These are phyloP conservation scores for Jacaranda copaia DNA, from an alignment of 257 asterid genomes.

Conservation along the genomic window DNA sequence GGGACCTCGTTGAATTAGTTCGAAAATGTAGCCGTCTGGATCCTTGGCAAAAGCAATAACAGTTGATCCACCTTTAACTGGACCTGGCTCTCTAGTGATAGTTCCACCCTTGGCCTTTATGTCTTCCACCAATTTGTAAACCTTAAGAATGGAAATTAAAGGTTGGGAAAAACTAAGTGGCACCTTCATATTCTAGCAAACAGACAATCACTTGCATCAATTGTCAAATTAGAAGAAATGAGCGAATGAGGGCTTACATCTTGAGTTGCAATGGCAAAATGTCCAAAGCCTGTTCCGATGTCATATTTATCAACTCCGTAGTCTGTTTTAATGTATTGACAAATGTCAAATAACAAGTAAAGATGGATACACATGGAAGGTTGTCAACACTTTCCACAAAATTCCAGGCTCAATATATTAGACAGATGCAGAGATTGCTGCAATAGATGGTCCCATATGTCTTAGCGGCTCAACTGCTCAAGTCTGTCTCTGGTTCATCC, in stretches of 20 bases:
- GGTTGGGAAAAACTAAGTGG: conserved; percentile 26
- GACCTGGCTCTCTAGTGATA: conserved; percentile 96
- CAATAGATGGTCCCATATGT: neutral
- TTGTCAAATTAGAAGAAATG: conserved; percentile 6
- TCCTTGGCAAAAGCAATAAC: conserved; percentile 97
- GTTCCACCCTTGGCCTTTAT: conserved; percentile 93
- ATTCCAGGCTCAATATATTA: neutral
- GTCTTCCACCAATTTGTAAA: conserved; percentile 84
- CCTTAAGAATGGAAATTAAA: conserved; percentile 50
- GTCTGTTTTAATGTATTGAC: conserved; percentile 55
- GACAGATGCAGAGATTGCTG: conserved; percentile 6
- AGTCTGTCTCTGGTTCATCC: neutral
- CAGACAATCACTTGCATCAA: conserved; percentile 7
- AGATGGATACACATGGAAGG: conserved; percentile 10
- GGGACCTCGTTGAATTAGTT: conserved; percentile 85
- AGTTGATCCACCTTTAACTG: conserved; percentile 91
- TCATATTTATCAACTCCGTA: conserved; percentile 93
- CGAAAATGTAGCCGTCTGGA: conserved; percentile 97
- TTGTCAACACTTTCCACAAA: neutral
- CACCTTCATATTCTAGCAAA: conserved; percentile 8
- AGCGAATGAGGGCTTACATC: conserved; percentile 65
- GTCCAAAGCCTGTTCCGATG: conserved; percentile 95
- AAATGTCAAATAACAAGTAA: conserved; percentile 28
- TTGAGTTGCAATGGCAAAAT: conserved; percentile 91
- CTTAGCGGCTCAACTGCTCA: neutral